phyloP scores from a whole-genome alignment of 2,329 filamentous ascomycete genomes.

The Fusarium succisae region DNA sequence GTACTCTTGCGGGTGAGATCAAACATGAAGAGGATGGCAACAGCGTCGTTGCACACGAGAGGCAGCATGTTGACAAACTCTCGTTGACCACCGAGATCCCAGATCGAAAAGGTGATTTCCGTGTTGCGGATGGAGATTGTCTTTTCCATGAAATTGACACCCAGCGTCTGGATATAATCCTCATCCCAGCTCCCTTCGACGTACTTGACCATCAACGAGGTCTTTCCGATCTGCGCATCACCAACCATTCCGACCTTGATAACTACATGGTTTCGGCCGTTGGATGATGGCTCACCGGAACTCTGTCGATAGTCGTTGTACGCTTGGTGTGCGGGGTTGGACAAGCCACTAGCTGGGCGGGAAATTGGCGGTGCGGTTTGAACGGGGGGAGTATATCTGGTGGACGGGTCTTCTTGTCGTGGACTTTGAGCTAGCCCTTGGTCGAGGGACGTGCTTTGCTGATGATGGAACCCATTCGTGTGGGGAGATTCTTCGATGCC shows the following conservation, averaged over 20 bases:
- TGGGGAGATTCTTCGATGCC: conserved; percentile 60
- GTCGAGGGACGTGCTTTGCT: conserved; percentile 61
- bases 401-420: conserved; percentile 53
- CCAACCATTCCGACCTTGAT: conserved; percentile 99
- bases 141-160: conserved; percentile 99
- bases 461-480: conserved; percentile 53
- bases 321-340: conserved; percentile 52
- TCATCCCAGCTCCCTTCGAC: conserved; percentile 99
- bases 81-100: conserved; percentile 96
- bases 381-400: conserved; percentile 58
- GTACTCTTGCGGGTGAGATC: conserved; percentile 98
- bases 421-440: conserved; percentile 55
- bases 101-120: conserved; percentile 99
- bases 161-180: conserved; percentile 98
- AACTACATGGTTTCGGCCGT: conserved; percentile 79
- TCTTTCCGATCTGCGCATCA: conserved; percentile 99
- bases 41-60: conserved; percentile 98
- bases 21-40: conserved; percentile 99
- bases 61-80: conserved; percentile 99
- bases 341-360: conserved; percentile 65
- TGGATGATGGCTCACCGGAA: conserved; percentile 49
- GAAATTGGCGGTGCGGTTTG: conserved; percentile 58
- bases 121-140: conserved; percentile 99
- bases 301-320: conserved; percentile 58
- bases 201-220: conserved; percentile 99